These are phyloP conservation scores for Fusarium sp. DNA, from an alignment of 2,329 filamentous ascomycete genomes.

Conservation along the genomic window DNA sequence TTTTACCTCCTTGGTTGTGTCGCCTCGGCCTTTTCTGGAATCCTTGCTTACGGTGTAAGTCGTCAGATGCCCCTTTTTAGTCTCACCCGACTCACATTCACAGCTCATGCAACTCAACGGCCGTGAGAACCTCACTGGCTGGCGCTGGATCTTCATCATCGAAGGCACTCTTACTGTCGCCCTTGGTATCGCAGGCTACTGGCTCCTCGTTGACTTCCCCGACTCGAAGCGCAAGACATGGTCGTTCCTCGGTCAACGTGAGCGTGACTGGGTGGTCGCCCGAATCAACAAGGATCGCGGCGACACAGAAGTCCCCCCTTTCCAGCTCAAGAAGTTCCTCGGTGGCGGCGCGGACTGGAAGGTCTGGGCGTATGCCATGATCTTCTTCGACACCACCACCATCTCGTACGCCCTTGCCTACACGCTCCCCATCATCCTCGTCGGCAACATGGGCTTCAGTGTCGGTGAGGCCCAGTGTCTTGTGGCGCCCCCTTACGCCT, in stretches of 20 bases:
- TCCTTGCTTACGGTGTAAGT: constrained; percentile 78
- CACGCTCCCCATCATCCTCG: constrained; percentile 84
- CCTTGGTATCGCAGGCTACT: constrained; percentile 66
- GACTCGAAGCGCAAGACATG: constrained; percentile 67
- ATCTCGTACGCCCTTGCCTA: constrained; percentile 84
- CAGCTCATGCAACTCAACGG: constrained; percentile 75
- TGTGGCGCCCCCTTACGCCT: constrained; percentile 77
- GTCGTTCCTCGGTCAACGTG: constrained; percentile 67
- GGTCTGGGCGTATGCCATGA: constrained; percentile 74
- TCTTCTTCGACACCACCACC: constrained; percentile 78
- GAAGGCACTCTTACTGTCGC: constrained; percentile 69
- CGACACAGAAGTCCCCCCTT: constrained; percentile 69
- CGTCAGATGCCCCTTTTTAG: constrained; percentile 26
- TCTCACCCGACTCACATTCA: constrained; percentile 5
- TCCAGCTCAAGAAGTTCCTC: constrained; percentile 65
- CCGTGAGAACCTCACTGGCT: constrained; percentile 68
- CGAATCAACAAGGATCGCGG: constrained; percentile 72
- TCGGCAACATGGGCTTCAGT: constrained; percentile 73
- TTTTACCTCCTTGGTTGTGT: constrained; percentile 81
- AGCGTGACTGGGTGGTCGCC: constrained; percentile 68
- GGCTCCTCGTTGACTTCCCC: constrained; percentile 76
- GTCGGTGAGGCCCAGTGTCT: constrained; percentile 78
- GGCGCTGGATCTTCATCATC: constrained; percentile 78
- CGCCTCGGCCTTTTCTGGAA: constrained; percentile 76
- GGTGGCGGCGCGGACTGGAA: constrained; percentile 66